A percentile compares a stretch with the other conserved stretches of the same genome.
These are phyloP conservation scores for Parachlorella kessleri DNA, from an alignment of 139 green algal genomes.

Conservation along the genomic window DNA sequence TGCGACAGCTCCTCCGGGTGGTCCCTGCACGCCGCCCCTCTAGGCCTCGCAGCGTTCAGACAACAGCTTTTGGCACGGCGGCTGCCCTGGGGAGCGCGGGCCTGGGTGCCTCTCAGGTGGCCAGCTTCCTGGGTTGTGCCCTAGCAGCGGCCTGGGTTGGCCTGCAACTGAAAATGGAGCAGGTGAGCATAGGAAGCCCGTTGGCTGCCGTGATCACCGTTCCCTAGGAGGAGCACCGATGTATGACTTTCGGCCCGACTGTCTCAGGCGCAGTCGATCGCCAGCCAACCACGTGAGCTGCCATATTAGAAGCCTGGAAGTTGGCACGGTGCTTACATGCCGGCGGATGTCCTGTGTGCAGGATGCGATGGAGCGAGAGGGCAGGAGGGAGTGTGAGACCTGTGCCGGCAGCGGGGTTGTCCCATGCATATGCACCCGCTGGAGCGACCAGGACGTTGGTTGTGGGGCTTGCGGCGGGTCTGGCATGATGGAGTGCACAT, in stretches of 20 bases:
- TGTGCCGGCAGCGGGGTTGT: constrained; percentile 35
- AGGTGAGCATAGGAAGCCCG: background rate
- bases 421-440: constrained; percentile 37
- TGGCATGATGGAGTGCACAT: constrained; percentile 27
- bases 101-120: background rate
- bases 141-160: background rate
- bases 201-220: background rate
- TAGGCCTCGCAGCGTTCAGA: background rate
- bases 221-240: background rate
- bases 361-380: background rate
- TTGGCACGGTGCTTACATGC: too few relatives aligned
- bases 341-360: too few relatives aligned
- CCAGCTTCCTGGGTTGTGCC: background rate
- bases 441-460: constrained; percentile 30
- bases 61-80: background rate
- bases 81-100: too few relatives aligned
- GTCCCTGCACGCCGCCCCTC: background rate
- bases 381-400: constrained; percentile 21
- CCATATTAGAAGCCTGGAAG: background rate
- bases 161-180: background rate
- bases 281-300: background rate
- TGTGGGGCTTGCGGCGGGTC: constrained; percentile 32
- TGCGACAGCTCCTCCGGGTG: too few relatives aligned
- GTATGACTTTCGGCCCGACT: background rate
- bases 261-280: background rate